These are phyloP conservation scores for Colletotrichum eleusines DNA, from an alignment of 2,329 filamentous ascomycete genomes.

Conservation along the genomic window DNA sequence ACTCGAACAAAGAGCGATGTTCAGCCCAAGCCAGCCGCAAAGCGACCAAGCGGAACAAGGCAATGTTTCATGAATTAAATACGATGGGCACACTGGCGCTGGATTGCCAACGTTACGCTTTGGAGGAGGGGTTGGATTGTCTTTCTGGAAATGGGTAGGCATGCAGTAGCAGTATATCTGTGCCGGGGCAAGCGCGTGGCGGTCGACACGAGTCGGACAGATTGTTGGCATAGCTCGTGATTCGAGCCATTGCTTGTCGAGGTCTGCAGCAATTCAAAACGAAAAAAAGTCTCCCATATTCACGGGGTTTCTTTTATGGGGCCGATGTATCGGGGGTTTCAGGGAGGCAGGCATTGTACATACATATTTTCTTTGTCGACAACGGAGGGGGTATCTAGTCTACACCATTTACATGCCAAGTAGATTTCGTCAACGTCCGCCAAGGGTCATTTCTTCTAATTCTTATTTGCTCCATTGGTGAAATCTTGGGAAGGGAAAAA, in stretches of 20 bases:
- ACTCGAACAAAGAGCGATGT: slow-evolving; percentile 7
- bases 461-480: not conserved
- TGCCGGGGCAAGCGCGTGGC: not conserved
- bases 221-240: slow-evolving; percentile 10
- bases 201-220: not conserved
- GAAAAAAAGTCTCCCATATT: slow-evolving; percentile 18
- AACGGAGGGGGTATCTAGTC: slow-evolving; percentile 39
- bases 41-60: slow-evolving; percentile 9
- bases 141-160: slow-evolving; percentile 15
- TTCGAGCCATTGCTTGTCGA: slow-evolving; percentile 15
- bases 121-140: not conserved
- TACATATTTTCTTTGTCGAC: slow-evolving; percentile 11
- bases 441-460: not conserved
- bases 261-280: slow-evolving; percentile 11
- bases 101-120: slow-evolving; percentile 16
- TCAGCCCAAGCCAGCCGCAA: slow-evolving; percentile 2
- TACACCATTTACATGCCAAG: slow-evolving; percentile 36
- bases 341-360: slow-evolving; percentile 26
- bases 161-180: slow-evolving; percentile 1
- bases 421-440: slow-evolving; percentile 9
- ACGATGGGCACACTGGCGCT: slow-evolving; percentile 6
- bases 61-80: slow-evolving; percentile 11
- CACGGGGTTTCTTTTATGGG: not conserved
- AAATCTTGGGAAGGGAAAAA: not conserved
- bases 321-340: not conserved